Percentiles rank a stretch among this genome's conserved stretches.
These are phyloP conservation scores for Neonectria coccinea DNA, from an alignment of 2,329 filamentous ascomycete species.

Conservation along the genomic window DNA sequence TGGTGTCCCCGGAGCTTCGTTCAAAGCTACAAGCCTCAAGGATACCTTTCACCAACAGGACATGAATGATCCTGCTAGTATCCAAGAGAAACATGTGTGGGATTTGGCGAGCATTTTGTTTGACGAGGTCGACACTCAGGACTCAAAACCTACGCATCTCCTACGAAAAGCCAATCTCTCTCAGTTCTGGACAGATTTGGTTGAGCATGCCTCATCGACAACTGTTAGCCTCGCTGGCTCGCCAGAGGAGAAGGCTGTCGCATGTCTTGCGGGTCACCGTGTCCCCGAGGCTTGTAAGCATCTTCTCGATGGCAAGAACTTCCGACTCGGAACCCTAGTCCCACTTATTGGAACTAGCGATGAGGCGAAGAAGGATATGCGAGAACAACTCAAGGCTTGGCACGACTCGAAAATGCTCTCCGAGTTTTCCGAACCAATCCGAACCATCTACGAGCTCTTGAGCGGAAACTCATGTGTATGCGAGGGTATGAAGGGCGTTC, in stretches of 20 bases:
- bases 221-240: constrained; percentile 70
- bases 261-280: constrained; percentile 81
- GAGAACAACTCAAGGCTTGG: constrained; percentile 86
- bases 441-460: constrained; percentile 89
- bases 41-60: constrained; percentile 57
- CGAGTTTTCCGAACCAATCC: constrained; percentile 86
- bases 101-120: constrained; percentile 88
- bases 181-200: constrained; percentile 73
- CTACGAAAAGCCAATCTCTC: constrained; percentile 74
- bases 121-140: constrained; percentile 68
- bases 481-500: constrained; percentile 78
- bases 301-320: constrained; percentile 80
- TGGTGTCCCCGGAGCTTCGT: constrained; percentile 69
- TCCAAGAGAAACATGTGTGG: constrained; percentile 84
- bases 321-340: constrained; percentile 85
- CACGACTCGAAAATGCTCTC: constrained; percentile 83
- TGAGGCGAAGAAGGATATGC: constrained; percentile 78
- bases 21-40: constrained; percentile 54
- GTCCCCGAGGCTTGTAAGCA: constrained; percentile 85
- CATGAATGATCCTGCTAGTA: constrained; percentile 57
- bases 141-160: constrained; percentile 52
- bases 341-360: constrained; percentile 83
- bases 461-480: constrained; percentile 89
- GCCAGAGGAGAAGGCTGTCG: constrained; percentile 85
- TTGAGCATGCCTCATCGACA: constrained; percentile 69